Base-by-base conservation (phyloP, 1,284 basidiomycete species). In the Athelia sp. region DNA sequence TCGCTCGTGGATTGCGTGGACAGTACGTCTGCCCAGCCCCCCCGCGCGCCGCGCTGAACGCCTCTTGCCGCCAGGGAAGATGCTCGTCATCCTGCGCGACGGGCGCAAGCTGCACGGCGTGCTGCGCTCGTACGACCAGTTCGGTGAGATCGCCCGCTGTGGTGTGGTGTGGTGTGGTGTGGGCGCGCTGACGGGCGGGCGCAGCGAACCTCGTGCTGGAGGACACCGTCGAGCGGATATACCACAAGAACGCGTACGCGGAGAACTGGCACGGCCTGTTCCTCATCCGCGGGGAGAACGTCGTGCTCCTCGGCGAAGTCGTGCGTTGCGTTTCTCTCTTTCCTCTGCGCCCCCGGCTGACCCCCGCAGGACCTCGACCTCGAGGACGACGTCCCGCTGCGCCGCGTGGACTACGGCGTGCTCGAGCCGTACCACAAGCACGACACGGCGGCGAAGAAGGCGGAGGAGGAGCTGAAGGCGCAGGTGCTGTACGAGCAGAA, bases 1-100 rank as follows among this genome's bases (percentile, higher is more conserved):
- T 93, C 93, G 57, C 82, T 98, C 55, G 90, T 97, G 68, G 94
- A 97, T 79, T 93, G 92, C 69, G 95, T 98, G 73, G 94, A 98
- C 84, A 96, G 94, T 98, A 84, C 84, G 93, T 93, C 73, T 79
- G 67, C 73, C 72, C 68, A 65, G 67, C 77, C 60, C 65, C 65
- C 62, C 67, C 71, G 65, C 40, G 62, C 59, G 57, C 61, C 71
- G 64, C 69, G 76, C 78, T 82, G 72, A 82, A 75, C 74, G 64
- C 66, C 50, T 48, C 54, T 59, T 51, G 54, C 54, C 57, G 56
- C 56, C 70, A 98, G 94, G 98, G 76, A 99, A 98, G 83, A 96
- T 99, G 82, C 80, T 99, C 49, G 95, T 98, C 48, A 84, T 98
- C 58, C 76, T 99, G 52, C 81, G 97, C 66, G 97, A 99, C 67